Evolutionary conservation across 1,139 yeast species (phyloP).

Genomic region (Yamadazyma triangularis): DNA sequence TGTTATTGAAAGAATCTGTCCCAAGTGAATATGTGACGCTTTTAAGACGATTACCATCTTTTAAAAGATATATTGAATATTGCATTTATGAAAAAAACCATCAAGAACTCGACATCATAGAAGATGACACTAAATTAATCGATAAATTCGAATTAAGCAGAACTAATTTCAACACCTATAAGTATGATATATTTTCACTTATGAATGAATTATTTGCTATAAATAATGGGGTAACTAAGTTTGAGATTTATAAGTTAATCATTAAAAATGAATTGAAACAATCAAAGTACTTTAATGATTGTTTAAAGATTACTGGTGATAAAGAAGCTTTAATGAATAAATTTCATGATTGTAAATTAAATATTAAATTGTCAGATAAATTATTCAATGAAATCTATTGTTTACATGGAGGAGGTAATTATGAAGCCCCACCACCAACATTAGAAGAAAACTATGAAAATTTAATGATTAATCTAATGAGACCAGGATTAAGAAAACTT

Average conservation of each 20-base stretch:
- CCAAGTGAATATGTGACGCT: constrained; percentile 12
- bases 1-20: constrained; percentile 19
- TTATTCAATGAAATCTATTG: constrained; percentile 38
- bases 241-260: constrained; percentile 29
- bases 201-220: neutral
- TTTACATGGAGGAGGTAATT: constrained; percentile 26
- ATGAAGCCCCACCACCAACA: constrained; percentile 15
- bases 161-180: neutral
- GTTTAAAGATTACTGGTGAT: constrained; percentile 1
- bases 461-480: constrained; percentile 33
- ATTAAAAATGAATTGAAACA: constrained; percentile 17
- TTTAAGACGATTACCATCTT: constrained; percentile 34
- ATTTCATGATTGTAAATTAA: constrained; percentile 1
- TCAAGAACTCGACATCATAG: constrained; percentile 14
- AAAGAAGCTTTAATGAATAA: constrained; percentile 1
- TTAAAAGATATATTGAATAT: constrained; percentile 31
- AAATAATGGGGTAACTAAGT: constrained; percentile 16
- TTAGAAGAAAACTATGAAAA: constrained; percentile 37
- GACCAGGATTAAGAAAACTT: constrained; percentile 33
- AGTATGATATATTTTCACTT: constrained; percentile 4
- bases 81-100: constrained; percentile 8
- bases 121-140: constrained; percentile 14
- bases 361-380: constrained; percentile 1
- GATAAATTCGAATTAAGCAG: constrained; percentile 2
- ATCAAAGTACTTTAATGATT: constrained; percentile 13